phyloP scores from a whole-genome alignment of 208 protist genomes.

The Trypanosoma grayi region DNA sequence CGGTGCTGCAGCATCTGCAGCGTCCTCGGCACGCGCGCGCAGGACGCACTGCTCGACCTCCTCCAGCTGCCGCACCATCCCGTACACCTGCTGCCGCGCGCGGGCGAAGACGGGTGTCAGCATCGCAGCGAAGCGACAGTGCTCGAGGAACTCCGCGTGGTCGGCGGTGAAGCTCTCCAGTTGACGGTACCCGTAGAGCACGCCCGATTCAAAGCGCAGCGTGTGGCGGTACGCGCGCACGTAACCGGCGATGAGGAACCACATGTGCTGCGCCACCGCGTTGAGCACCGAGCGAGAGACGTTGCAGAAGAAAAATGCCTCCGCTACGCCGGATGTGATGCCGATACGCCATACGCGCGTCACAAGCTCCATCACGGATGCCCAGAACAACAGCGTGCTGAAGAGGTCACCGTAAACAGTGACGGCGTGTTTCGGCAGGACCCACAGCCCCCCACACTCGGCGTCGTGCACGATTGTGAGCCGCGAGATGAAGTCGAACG shows the following conservation, averaged over 20 bases:
- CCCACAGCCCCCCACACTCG: slow-evolving; percentile 15
- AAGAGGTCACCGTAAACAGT: slow-evolving; percentile 44
- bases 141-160: slow-evolving; percentile 56
- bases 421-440: slow-evolving; percentile 27
- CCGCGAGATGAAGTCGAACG: slow-evolving; percentile 33
- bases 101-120: slow-evolving; percentile 38
- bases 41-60: slow-evolving; percentile 46
- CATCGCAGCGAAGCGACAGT: slow-evolving; percentile 67
- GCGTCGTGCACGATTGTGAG: slow-evolving; percentile 16
- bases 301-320: slow-evolving; percentile 77
- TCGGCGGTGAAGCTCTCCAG: slow-evolving; percentile 59
- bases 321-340: slow-evolving; percentile 44
- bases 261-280: slow-evolving; percentile 58
- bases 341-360: slow-evolving; percentile 52
- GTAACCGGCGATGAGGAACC: slow-evolving; percentile 44
- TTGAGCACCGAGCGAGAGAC: slow-evolving; percentile 45
- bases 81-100: slow-evolving; percentile 41
- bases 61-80: slow-evolving; percentile 57
- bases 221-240: slow-evolving; percentile 34
- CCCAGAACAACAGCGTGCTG: slow-evolving; percentile 71
- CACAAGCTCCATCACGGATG: slow-evolving; percentile 52
- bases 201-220: slow-evolving; percentile 45
- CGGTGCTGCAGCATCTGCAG: not conserved
- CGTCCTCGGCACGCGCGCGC: slow-evolving; percentile 17
- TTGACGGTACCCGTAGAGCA: slow-evolving; percentile 46